Percentiles rank a stretch among this genome's conserved stretches.
Conservation (phyloP, 2,329 filamentous ascomycete species). For the Alternaria triticina region DNA sequence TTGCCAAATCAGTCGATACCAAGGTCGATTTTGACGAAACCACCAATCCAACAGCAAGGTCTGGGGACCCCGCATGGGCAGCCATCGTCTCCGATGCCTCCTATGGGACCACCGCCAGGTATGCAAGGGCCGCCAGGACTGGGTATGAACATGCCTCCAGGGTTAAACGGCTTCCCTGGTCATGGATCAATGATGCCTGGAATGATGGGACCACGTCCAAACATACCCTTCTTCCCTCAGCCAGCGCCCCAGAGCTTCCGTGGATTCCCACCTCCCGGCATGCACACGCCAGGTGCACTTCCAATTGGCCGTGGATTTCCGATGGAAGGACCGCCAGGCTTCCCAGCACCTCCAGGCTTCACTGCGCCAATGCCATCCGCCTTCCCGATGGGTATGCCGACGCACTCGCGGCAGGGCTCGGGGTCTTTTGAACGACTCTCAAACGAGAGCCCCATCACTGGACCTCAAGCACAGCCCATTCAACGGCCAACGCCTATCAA, state of each 20-base stretch:
- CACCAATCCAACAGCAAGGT: conserved; percentile 54
- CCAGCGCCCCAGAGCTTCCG: conserved; percentile 61
- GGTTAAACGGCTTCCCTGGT: conserved; percentile 57
- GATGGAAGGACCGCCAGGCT: conserved; percentile 58
- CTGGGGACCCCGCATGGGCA: conserved; percentile 61
- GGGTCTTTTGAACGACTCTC: conserved; percentile 62
- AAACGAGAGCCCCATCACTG: conserved; percentile 59
- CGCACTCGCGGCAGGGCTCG: conserved; percentile 79
- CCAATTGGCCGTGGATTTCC: conserved; percentile 64
- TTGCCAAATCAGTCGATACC: conserved; percentile 70
- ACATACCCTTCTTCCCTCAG: conserved; percentile 63
- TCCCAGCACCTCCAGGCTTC: conserved; percentile 50
- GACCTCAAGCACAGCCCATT: conserved; percentile 72
- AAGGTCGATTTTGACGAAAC: conserved; percentile 68
- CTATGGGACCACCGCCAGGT: conserved; percentile 63
- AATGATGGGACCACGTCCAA: conserved; percentile 62
- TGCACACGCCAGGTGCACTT: conserved; percentile 62
- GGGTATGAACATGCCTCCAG: conserved; percentile 55
- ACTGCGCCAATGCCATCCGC: conserved; percentile 42
- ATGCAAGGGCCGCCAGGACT: conserved; percentile 63
- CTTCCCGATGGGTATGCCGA: conserved; percentile 52
- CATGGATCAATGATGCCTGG: conserved; percentile 61
- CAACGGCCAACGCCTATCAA: conserved; percentile 86
- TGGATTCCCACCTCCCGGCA: conserved; percentile 64
- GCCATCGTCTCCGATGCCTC: conserved; percentile 69